These are phyloP conservation scores for Paramecium primaurelia DNA, from an alignment of 73 alveolate species.

Conservation along the genomic window DNA sequence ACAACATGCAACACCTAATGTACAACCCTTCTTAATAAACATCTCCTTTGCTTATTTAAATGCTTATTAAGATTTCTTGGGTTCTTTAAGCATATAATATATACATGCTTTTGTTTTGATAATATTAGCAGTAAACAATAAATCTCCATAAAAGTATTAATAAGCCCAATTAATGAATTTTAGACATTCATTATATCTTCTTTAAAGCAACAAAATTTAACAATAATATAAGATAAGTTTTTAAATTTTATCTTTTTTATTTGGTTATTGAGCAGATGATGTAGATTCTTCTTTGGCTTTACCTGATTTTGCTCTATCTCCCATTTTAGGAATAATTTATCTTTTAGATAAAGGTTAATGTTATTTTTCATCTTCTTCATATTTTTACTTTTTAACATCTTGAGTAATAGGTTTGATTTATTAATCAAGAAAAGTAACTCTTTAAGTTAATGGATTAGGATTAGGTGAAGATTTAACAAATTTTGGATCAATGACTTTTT, in stretches of 20 bases:
- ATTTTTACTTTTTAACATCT: background rate
- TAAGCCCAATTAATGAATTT: constrained; percentile 35
- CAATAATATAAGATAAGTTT: background rate
- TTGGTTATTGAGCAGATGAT: background rate
- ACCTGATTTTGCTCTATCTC: constrained; percentile 17
- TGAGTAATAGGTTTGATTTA: background rate
- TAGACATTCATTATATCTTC: constrained; percentile 42
- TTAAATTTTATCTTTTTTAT: constrained; percentile 28
- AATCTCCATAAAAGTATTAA: constrained; percentile 10
- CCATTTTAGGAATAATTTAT: background rate
- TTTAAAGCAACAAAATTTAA: background rate
- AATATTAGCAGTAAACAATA: background rate
- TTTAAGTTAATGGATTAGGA: background rate
- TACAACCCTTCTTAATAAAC: constrained; percentile 10
- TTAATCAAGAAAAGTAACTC: constrained; percentile 14
- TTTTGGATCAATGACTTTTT: background rate
- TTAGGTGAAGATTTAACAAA: background rate
- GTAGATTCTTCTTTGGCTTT: background rate
- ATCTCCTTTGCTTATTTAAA: constrained; percentile 30
- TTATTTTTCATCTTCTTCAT: background rate
- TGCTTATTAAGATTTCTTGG: background rate
- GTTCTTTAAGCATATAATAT: constrained; percentile 20
- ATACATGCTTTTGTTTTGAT: constrained; percentile 11
- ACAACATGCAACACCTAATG: constrained; percentile 36
- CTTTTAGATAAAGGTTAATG: background rate